Evolutionary conservation across 768 basidiomycete genomes (phyloP).

Genomic region (Suillus occidentalis): DNA sequence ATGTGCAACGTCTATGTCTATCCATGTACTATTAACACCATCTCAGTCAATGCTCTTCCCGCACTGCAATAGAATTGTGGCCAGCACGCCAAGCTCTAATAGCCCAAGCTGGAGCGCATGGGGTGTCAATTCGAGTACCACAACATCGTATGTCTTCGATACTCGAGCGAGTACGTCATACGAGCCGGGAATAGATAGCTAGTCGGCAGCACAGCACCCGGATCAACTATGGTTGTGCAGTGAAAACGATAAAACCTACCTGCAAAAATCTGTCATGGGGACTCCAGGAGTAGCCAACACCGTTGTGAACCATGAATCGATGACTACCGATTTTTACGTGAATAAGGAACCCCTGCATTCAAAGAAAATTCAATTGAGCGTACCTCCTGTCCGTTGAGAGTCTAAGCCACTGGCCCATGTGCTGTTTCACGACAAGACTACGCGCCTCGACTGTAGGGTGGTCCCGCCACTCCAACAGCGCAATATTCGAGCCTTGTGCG

Average conservation of each 20-base stretch:
- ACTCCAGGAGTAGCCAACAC: constrained; percentile 53
- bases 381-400: constrained; percentile 49
- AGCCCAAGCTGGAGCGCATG: constrained; percentile 56
- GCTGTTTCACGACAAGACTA: constrained; percentile 48
- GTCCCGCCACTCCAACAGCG: constrained; percentile 57
- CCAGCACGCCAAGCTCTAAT: constrained; percentile 51
- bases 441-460: constrained; percentile 54
- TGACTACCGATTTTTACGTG: constrained; percentile 23
- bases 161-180: constrained; percentile 49
- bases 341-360: neutral
- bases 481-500: constrained; percentile 44
- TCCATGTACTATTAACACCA: neutral
- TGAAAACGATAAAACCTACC: constrained; percentile 36
- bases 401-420: constrained; percentile 52
- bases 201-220: constrained; percentile 3
- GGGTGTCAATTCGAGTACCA: constrained; percentile 56
- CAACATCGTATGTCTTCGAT: constrained; percentile 41
- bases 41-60: constrained; percentile 62
- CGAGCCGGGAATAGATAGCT: constrained; percentile 50
- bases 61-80: constrained; percentile 54
- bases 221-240: neutral
- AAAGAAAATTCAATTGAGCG: constrained; percentile 18
- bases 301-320: constrained; percentile 53
- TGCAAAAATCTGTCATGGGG: constrained; percentile 54
- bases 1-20: neutral